Evolutionary conservation across 2,329 filamentous ascomycete genomes (phyloP).

Genomic region (Magnaporthales sp.): DNA sequence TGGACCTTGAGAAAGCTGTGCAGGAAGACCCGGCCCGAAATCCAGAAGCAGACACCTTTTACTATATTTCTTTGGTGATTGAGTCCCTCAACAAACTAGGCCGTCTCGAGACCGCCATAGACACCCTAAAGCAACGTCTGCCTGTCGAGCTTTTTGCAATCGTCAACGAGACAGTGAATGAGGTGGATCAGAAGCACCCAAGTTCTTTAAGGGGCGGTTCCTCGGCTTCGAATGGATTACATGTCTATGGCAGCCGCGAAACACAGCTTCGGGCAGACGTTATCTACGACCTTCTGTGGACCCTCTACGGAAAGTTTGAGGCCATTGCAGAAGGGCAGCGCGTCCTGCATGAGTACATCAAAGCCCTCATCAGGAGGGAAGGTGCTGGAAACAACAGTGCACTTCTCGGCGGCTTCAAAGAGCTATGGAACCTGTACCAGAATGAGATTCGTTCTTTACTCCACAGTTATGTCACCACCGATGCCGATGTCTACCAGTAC

Average conservation of each 20-base stretch:
- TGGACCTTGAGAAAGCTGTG: conserved; percentile 53
- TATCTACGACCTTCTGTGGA: conserved; percentile 85
- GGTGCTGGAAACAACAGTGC: conserved; percentile 54
- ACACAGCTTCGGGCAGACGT: conserved; percentile 75
- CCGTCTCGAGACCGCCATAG: conserved; percentile 74
- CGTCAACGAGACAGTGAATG: conserved; percentile 89
- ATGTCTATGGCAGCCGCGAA: conserved; percentile 58
- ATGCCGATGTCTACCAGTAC: conserved; percentile 66
- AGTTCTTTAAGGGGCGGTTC: conserved; percentile 57
- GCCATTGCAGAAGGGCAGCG: conserved; percentile 94
- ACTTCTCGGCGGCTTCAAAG: conserved; percentile 83
- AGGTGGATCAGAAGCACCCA: conserved; percentile 90
- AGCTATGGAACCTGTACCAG: conserved; percentile 95
- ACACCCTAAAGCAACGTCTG: conserved; percentile 84
- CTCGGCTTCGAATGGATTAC: conserved; percentile 34
- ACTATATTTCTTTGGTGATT: conserved; percentile 79
- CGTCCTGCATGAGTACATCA: conserved; percentile 85
- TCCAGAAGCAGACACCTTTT: conserved; percentile 90
- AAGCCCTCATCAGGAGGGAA: conserved; percentile 76
- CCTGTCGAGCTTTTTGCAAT: conserved; percentile 91
- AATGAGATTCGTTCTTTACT: conserved; percentile 92
- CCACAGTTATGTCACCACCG: conserved; percentile 92
- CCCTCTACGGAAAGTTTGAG: conserved; percentile 92
- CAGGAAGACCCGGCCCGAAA: conserved; percentile 87
- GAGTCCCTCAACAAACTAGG: conserved; percentile 88